Conservation (phyloP, 2,329 filamentous ascomycete species). For the Mollisia scopiformis region DNA sequence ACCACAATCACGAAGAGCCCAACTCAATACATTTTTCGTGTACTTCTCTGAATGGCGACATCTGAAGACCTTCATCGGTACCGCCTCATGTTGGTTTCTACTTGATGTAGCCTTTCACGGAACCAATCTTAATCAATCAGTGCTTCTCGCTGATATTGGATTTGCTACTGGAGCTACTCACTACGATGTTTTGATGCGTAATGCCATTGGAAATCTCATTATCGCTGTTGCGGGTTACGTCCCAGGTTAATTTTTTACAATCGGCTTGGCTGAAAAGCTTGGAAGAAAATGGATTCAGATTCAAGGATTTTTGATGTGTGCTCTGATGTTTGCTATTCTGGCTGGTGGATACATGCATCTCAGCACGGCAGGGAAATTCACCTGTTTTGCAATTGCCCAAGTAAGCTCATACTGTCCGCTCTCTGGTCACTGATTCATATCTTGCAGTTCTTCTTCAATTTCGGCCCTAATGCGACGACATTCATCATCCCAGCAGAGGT, state of each 20-base stretch:
- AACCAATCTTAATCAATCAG: slow-evolving; percentile 72
- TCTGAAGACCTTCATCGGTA: slow-evolving; percentile 62
- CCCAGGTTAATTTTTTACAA: slow-evolving; percentile 78
- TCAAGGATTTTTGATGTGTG: slow-evolving; percentile 61
- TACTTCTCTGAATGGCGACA: slow-evolving; percentile 75
- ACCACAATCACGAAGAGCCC: slow-evolving; percentile 64
- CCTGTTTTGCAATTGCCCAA: slow-evolving; percentile 50
- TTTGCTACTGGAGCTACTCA: slow-evolving; percentile 65
- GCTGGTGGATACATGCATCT: slow-evolving; percentile 35
- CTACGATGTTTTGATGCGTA: slow-evolving; percentile 72
- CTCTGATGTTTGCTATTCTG: slow-evolving; percentile 61
- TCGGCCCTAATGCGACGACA: slow-evolving; percentile 43
- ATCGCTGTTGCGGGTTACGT: slow-evolving; percentile 77
- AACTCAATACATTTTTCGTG: slow-evolving; percentile 67
- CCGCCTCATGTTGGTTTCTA: slow-evolving; percentile 18
- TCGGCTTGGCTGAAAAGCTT: slow-evolving; percentile 71
- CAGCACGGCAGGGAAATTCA: slow-evolving; percentile 7
- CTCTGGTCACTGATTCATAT: slow-evolving; percentile 48
- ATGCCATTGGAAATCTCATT: slow-evolving; percentile 76
- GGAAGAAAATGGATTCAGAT: slow-evolving; percentile 77
- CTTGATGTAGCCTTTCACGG: slow-evolving; percentile 54
- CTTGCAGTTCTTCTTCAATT: slow-evolving; percentile 68
- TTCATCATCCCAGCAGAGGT: slow-evolving; percentile 39
- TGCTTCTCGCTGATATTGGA: slow-evolving; percentile 72
- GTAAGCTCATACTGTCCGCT: slow-evolving; percentile 49